Evolutionary conservation across 352 stramenopile genomes (phyloP).

Genomic region (Phytophthora agathidicida): DNA sequence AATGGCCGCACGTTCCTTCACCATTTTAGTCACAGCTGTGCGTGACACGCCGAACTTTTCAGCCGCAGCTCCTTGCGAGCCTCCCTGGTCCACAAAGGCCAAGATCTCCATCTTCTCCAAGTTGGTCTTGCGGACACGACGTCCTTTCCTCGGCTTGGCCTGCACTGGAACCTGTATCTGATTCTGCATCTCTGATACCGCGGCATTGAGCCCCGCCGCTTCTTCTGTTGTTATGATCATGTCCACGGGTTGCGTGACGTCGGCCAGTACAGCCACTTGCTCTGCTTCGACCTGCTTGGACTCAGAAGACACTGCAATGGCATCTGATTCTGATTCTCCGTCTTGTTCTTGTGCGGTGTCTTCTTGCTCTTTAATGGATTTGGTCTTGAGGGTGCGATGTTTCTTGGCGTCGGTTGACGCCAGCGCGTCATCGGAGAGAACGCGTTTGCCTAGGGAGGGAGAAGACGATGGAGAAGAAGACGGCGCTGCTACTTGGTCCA

Average conservation of each 20-base stretch:
- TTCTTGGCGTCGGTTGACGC: slow-evolving; percentile 10
- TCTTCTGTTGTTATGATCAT: slow-evolving; percentile 24
- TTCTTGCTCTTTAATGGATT: too few species aligned
- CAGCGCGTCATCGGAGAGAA: slow-evolving; percentile 10
- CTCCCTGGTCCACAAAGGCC: slow-evolving; percentile 78
- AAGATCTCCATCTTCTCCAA: slow-evolving; percentile 87
- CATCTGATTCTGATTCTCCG: slow-evolving; percentile 4
- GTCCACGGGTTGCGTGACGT: slow-evolving; percentile 10
- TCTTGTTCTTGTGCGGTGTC: slow-evolving; percentile 11
- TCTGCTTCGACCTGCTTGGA: neutral
- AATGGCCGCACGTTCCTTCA: slow-evolving; percentile 83
- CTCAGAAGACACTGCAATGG: slow-evolving; percentile 7
- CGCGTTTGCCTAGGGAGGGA: slow-evolving; percentile 17
- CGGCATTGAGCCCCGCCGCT: slow-evolving; percentile 14
- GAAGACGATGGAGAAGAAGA: neutral
- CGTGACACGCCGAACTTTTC: slow-evolving; percentile 85
- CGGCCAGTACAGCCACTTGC: slow-evolving; percentile 3
- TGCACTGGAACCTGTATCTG: slow-evolving; percentile 7
- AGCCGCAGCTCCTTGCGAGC: slow-evolving; percentile 73
- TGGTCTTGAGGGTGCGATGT: slow-evolving; percentile 53
- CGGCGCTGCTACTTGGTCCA: neutral
- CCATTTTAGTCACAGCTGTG: slow-evolving; percentile 87
- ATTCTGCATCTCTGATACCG: neutral
- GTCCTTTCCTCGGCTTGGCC: slow-evolving; percentile 45
- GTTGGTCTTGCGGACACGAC: slow-evolving; percentile 81